These are phyloP conservation scores for Epicoccum sorghinum DNA, from an alignment of 2,329 filamentous ascomycete genomes.

Conservation along the genomic window DNA sequence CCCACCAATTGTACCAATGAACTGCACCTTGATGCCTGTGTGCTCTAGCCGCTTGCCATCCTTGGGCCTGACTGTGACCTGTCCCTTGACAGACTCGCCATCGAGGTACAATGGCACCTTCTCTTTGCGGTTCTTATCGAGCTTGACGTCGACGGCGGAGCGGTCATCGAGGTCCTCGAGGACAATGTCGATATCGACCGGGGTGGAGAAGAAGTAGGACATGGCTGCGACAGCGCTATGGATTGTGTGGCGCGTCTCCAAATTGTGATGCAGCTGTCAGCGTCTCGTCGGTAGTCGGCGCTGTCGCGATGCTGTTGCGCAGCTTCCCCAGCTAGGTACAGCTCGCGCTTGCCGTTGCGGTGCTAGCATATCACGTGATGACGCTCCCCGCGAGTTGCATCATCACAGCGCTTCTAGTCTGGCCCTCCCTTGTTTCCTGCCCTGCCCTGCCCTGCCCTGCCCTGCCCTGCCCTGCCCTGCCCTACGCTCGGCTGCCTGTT, in stretches of 20 bases:
- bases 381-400: constrained; percentile 16
- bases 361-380: constrained; percentile 17
- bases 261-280: constrained; percentile 22
- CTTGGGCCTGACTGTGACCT: constrained; percentile 92
- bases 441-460: too few relatives aligned
- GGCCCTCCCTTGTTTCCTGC: constrained; percentile 14
- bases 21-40: constrained; percentile 99
- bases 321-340: constrained; percentile 24
- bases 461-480: too few relatives aligned
- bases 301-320: constrained; percentile 17
- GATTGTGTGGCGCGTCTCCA: constrained; percentile 18
- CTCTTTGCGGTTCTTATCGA: constrained; percentile 96
- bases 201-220: constrained; percentile 94
- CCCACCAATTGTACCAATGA: constrained; percentile 96
- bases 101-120: constrained; percentile 98
- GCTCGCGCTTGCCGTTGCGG: constrained; percentile 17
- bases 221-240: constrained; percentile 56
- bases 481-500: not conserved
- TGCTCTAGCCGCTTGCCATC: constrained; percentile 98
- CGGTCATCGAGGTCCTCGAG: constrained; percentile 94
- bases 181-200: constrained; percentile 98
- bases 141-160: constrained; percentile 94
- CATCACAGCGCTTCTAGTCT: constrained; percentile 7
- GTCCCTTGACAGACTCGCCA: constrained; percentile 96
- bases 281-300: constrained; percentile 21